Conservation (phyloP, 73 alveolate species). For the Paramecium biaurelia region DNA sequence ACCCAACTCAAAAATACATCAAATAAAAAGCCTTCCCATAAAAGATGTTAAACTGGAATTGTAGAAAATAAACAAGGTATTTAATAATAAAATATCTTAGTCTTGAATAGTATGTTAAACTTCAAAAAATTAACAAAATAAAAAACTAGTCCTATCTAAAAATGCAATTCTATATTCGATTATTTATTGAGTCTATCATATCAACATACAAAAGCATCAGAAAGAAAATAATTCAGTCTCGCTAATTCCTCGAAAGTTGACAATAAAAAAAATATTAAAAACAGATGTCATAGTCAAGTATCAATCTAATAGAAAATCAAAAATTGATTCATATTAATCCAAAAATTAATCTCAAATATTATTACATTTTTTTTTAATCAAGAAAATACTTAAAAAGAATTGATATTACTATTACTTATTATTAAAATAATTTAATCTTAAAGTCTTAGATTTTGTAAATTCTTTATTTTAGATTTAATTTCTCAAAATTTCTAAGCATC, state of each 20-base stretch:
- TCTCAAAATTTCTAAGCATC: too few species aligned
- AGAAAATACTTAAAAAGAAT: too few species aligned
- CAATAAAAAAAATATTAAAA: not conserved
- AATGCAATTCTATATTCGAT: not conserved
- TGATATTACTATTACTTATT: too few species aligned
- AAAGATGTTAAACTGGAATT: conserved; percentile 41
- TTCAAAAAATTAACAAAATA: not conserved
- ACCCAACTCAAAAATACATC: not conserved
- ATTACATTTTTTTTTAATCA: not conserved
- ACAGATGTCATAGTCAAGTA: not conserved
- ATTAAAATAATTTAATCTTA: not conserved
- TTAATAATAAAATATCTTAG: not conserved
- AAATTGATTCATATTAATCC: not conserved
- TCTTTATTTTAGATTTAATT: not conserved
- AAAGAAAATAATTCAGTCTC: not conserved
- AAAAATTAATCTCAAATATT: not conserved
- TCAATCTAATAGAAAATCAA: not conserved
- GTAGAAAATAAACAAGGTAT: conserved; percentile 8
- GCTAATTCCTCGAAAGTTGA: not conserved
- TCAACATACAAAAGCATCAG: not conserved
- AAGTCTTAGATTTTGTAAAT: not conserved
- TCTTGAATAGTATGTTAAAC: not conserved
- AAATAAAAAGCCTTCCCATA: not conserved
- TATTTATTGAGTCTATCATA: conserved; percentile 7
- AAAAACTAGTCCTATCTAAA: conserved; percentile 1